Percentiles rank a stretch among this genome's conserved stretches.
Conservation (phyloP, 345 rosid species). For the Microcos paniculata region DNA sequence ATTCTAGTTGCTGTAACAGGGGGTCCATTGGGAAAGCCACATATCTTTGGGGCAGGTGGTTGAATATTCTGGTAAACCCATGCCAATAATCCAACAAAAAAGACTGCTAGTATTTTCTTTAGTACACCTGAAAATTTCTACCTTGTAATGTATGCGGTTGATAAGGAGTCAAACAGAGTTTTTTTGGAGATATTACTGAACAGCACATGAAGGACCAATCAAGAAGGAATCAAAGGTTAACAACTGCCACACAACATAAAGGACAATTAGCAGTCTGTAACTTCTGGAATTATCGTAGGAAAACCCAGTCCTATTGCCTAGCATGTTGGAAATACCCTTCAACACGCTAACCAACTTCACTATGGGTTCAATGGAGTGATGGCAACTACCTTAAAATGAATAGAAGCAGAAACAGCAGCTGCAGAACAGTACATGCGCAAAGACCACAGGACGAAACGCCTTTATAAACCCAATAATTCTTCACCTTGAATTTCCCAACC, state of each 20-base stretch:
- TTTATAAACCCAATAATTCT: too few relatives aligned
- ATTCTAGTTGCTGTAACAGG: conserved; percentile 53
- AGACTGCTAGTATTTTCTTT: conserved; percentile 31
- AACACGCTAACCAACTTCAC: not conserved
- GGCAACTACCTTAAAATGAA: not conserved
- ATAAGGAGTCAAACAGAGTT: not conserved
- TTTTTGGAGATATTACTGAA: not conserved
- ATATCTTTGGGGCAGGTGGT: conserved; percentile 48
- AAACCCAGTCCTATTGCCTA: not conserved
- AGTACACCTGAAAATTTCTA: conserved; percentile 35
- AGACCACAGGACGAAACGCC: not conserved
- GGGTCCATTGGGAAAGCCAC: conserved; percentile 51
- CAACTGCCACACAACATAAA: not conserved
- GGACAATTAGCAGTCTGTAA: not conserved
- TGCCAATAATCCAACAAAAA: conserved; percentile 38
- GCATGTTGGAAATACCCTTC: not conserved
- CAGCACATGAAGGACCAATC: not conserved
- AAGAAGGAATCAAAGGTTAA: not conserved
- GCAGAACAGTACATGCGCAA: not conserved
- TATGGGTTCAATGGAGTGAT: not conserved
- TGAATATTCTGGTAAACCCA: conserved; percentile 45
- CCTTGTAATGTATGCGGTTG: not conserved
- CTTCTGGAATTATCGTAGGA: not conserved
- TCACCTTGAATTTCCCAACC: too few relatives aligned
- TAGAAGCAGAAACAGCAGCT: not conserved